A percentile compares a stretch with the other conserved stretches of the same genome.
phyloP scores from a whole-genome alignment of 495 filamentous ascomycete species.

The Penicillium robsamsonii region DNA sequence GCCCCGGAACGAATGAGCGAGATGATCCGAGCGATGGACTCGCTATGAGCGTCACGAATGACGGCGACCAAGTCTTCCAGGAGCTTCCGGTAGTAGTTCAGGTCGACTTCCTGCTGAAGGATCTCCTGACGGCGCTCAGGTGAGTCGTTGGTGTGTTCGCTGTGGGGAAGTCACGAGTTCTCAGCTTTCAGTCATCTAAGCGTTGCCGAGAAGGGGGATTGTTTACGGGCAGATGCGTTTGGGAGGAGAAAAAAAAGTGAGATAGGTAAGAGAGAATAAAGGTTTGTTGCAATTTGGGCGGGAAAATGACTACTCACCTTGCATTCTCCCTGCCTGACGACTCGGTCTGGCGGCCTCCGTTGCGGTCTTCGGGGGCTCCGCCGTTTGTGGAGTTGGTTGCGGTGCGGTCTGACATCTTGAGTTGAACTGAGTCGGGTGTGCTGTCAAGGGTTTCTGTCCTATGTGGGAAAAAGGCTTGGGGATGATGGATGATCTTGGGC shows the following conservation, averaged over 20 bases:
- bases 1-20: constrained; percentile 36
- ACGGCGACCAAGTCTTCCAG: constrained; percentile 32
- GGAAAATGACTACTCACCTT: constrained; percentile 1
- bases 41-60: constrained; percentile 28
- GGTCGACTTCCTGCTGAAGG: constrained; percentile 1
- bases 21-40: constrained; percentile 27
- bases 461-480: neutral
- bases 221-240: neutral
- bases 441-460: neutral
- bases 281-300: neutral
- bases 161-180: neutral
- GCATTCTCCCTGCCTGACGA: neutral
- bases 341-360: neutral
- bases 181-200: constrained; percentile 1
- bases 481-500: neutral
- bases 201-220: neutral
- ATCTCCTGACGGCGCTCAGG: neutral
- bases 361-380: neutral
- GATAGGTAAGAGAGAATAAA: neutral
- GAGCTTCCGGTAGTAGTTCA: constrained; percentile 30
- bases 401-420: neutral
- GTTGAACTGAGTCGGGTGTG: neutral
- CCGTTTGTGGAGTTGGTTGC: neutral
- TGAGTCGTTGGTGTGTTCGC: neutral
- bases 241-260: neutral